A percentile compares a stretch with the other conserved stretches of the same genome.
These are phyloP conservation scores for Aureobasidium sp. DNA, from an alignment of 2,329 filamentous ascomycete genomes.

Conservation along the genomic window DNA sequence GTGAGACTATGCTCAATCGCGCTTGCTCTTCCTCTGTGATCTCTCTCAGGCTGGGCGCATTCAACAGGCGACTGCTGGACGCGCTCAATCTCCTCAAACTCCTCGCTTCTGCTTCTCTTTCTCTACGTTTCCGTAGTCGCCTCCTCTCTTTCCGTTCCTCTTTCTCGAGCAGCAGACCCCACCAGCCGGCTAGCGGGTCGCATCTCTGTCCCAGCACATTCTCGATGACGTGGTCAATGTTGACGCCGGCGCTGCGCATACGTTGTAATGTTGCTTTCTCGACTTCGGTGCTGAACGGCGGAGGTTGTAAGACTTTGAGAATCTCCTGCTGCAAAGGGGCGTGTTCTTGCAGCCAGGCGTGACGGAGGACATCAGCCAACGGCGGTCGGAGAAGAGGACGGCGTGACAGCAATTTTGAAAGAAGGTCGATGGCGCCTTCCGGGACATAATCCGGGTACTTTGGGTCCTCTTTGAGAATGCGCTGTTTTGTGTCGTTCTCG, in stretches of 20 bases:
- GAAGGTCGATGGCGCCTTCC: slow-evolving; percentile 64
- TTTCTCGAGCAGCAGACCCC: slow-evolving; percentile 88
- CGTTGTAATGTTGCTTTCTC: slow-evolving; percentile 88
- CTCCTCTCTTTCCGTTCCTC: slow-evolving; percentile 79
- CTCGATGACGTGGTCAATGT: slow-evolving; percentile 90
- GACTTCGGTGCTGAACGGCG: slow-evolving; percentile 74
- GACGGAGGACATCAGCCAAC: slow-evolving; percentile 73
- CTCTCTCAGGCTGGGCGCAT: slow-evolving; percentile 60
- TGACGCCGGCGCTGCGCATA: slow-evolving; percentile 88
- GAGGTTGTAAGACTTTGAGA: slow-evolving; percentile 67
- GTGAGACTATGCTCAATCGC: slow-evolving; percentile 37
- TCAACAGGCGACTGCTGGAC: slow-evolving; percentile 77
- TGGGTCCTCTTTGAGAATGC: slow-evolving; percentile 78
- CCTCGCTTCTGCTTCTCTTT: slow-evolving; percentile 73
- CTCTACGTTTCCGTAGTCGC: slow-evolving; percentile 72
- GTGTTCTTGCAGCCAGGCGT: slow-evolving; percentile 81
- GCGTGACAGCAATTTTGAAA: slow-evolving; percentile 80
- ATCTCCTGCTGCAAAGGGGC: slow-evolving; percentile 85
- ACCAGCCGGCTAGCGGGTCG: slow-evolving; percentile 89
- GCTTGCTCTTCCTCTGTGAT: slow-evolving; percentile 62
- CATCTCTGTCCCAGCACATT: slow-evolving; percentile 86
- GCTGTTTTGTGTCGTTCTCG: slow-evolving; percentile 74
- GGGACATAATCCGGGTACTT: slow-evolving; percentile 75
- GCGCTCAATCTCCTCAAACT: slow-evolving; percentile 75
- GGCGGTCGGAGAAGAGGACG: slow-evolving; percentile 74